These are phyloP conservation scores for Davidsoniella virescens DNA, from an alignment of 2,329 filamentous ascomycete genomes.

Conservation along the genomic window DNA sequence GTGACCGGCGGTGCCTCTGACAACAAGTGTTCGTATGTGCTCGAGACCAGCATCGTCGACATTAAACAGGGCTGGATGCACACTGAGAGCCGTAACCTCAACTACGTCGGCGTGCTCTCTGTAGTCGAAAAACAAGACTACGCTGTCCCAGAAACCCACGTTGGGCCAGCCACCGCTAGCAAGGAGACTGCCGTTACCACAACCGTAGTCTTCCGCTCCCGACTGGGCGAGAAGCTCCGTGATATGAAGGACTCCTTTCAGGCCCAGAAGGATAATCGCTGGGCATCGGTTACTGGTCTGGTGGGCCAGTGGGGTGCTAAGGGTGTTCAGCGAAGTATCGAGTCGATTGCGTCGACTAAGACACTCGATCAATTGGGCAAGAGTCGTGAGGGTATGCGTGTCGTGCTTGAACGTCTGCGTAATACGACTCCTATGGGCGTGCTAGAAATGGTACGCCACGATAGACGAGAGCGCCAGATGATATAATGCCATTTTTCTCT, in stretches of 20 bases:
- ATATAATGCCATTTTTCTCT: not conserved
- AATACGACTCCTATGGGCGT: conserved; percentile 42
- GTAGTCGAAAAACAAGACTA: conserved; percentile 65
- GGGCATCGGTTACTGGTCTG: conserved; percentile 31
- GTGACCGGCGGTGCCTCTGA: conserved; percentile 46
- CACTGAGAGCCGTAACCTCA: conserved; percentile 65
- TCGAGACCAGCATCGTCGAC: conserved; percentile 66
- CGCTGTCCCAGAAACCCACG: conserved; percentile 17
- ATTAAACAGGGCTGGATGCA: conserved; percentile 69
- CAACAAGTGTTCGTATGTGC: conserved; percentile 61
- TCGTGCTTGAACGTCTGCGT: conserved; percentile 55
- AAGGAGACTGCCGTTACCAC: conserved; percentile 49
- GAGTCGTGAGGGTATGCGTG: conserved; percentile 67
- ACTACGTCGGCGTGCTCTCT: conserved; percentile 65
- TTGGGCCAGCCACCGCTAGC: conserved; percentile 16
- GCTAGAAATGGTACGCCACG: conserved; percentile 35
- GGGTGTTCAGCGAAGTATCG: conserved; percentile 64
- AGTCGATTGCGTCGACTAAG: conserved; percentile 60
- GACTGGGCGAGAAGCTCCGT: conserved; percentile 52
- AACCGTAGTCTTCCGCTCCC: conserved; percentile 57
- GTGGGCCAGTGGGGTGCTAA: conserved; percentile 46
- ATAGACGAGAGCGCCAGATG: conserved; percentile 18
- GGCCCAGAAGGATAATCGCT: conserved; percentile 25
- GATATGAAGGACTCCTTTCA: conserved; percentile 33
- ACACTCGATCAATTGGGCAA: conserved; percentile 65